Conservation (phyloP, 139 green algal species). For the Tetraselmis striata region DNA sequence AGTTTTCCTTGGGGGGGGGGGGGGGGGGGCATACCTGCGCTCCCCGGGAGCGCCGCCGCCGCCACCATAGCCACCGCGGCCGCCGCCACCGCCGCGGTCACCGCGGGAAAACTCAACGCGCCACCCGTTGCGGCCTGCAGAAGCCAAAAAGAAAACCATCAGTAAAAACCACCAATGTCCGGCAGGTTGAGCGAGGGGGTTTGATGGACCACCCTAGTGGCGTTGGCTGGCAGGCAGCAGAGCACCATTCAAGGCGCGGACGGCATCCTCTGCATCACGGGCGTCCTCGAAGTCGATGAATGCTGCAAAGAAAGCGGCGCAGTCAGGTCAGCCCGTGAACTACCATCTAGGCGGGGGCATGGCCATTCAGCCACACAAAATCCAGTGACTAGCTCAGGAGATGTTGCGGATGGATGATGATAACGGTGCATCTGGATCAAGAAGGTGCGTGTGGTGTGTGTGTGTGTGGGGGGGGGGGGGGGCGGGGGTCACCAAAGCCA, state of each 20-base stretch:
- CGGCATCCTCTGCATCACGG: conserved; percentile 54
- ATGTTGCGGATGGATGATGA: conserved; percentile 12
- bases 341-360: background rate
- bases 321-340: too few species aligned
- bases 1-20: too few species aligned
- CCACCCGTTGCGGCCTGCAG: background rate
- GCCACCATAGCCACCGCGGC: background rate
- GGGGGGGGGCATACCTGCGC: background rate
- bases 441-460: too few species aligned
- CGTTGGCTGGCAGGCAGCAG: too few species aligned
- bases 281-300: conserved; percentile 36
- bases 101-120: background rate
- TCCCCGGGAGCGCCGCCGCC: background rate
- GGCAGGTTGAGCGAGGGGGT: too few species aligned
- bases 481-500: conserved; percentile 39
- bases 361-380: too few species aligned
- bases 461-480: too few species aligned
- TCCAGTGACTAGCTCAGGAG: background rate
- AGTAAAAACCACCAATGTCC: too few species aligned
- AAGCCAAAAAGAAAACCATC: too few species aligned
- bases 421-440: background rate
- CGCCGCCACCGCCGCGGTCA: background rate
- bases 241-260: conserved; percentile 36
- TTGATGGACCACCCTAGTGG: too few species aligned
- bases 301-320: too few species aligned